phyloP scores from a whole-genome alignment of 768 basidiomycete species.

The Suillus decipiens region DNA sequence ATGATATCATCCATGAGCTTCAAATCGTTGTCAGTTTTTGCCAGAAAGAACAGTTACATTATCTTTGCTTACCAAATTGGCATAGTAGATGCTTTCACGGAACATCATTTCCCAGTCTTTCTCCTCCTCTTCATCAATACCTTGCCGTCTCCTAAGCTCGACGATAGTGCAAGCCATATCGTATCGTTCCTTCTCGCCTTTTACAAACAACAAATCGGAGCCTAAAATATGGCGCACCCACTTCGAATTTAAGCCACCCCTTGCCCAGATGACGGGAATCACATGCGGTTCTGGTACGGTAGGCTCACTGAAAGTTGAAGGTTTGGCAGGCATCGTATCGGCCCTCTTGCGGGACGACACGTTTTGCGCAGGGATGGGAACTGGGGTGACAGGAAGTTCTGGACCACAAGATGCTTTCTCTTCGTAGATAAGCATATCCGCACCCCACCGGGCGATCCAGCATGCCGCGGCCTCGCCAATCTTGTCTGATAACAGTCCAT shows the following conservation, averaged over 20 bases:
- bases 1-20: constrained; percentile 83
- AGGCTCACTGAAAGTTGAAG: constrained; percentile 17
- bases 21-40: constrained; percentile 11
- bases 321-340: constrained; percentile 30
- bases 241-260: constrained; percentile 66
- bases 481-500: constrained; percentile 89
- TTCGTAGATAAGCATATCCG: constrained; percentile 73
- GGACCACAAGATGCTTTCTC: constrained; percentile 34
- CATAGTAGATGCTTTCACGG: constrained; percentile 76
- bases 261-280: constrained; percentile 67
- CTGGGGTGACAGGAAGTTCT: constrained; percentile 19
- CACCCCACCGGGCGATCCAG: constrained; percentile 87
- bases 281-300: constrained; percentile 17
- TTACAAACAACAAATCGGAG: constrained; percentile 79
- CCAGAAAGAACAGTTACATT: neutral
- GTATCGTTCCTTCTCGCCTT: constrained; percentile 79
- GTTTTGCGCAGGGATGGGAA: constrained; percentile 20
- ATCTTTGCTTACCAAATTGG: constrained; percentile 77
- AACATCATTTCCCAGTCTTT: constrained; percentile 71
- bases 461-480: constrained; percentile 88
- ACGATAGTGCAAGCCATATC: constrained; percentile 73
- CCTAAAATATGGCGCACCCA: constrained; percentile 78
- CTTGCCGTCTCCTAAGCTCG: constrained; percentile 64
- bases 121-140: constrained; percentile 65
- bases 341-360: constrained; percentile 27